Evolutionary conservation across 78 protist genomes (phyloP).

Genomic region (Guillardia theta): DNA sequence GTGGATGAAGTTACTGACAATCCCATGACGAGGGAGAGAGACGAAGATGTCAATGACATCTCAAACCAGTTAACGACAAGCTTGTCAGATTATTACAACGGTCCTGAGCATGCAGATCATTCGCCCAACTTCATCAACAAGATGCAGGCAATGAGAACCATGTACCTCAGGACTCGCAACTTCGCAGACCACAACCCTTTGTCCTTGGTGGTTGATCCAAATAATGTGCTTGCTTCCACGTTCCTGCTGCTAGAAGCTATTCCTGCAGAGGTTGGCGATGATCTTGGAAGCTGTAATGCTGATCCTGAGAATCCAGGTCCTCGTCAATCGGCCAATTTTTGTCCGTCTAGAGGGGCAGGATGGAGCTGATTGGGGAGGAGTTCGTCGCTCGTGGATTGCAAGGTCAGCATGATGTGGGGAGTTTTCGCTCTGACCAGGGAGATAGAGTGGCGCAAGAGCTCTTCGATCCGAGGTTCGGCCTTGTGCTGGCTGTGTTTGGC

Average conservation of each 20-base stretch:
- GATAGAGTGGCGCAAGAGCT: background rate
- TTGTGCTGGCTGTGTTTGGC: background rate
- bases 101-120: too few species aligned
- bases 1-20: too few species aligned
- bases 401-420: too few species aligned
- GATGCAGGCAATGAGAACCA: too few species aligned
- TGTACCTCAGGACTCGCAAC: background rate
- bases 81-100: too few species aligned
- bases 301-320: background rate
- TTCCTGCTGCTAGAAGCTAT: background rate
- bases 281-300: background rate
- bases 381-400: background rate
- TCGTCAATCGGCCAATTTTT: background rate
- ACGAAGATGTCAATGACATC: too few species aligned
- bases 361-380: background rate
- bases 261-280: background rate
- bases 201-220: background rate
- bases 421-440: too few species aligned
- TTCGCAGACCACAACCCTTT: background rate
- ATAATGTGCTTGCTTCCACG: background rate
- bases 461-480: slow-evolving; percentile 5
- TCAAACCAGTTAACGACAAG: too few species aligned
- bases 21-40: too few species aligned
- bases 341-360: background rate
- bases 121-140: too few species aligned